Percentiles rank a stretch among this genome's conserved stretches.
phyloP scores from a whole-genome alignment of 192 early-diverging fungal species.

The Geranomyces variabilis region DNA sequence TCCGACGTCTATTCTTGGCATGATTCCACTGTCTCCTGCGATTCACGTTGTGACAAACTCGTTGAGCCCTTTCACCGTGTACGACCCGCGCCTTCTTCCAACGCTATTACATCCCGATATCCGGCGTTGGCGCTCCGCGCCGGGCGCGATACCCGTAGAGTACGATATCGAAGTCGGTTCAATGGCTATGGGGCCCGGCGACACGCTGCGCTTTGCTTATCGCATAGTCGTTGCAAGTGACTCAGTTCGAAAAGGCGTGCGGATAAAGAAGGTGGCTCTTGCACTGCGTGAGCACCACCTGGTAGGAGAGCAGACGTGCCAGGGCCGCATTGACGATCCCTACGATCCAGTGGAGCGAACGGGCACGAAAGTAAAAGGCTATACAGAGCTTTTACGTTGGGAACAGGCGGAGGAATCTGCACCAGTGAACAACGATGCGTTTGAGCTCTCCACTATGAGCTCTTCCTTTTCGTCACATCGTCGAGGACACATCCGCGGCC shows the following conservation, averaged over 20 bases:
- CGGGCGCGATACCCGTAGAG: slow-evolving; percentile 50
- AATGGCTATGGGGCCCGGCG: slow-evolving; percentile 50
- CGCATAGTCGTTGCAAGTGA: slow-evolving; percentile 49
- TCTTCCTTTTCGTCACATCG: slow-evolving; percentile 3
- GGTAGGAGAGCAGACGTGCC: slow-evolving; percentile 44
- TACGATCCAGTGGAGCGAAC: slow-evolving; percentile 20
- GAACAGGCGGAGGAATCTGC: slow-evolving; percentile 40
- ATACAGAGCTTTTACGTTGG: slow-evolving; percentile 46
- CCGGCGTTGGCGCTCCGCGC: slow-evolving; percentile 50
- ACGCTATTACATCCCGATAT: slow-evolving; percentile 51
- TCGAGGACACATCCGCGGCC: not conserved
- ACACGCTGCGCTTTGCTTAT: slow-evolving; percentile 48
- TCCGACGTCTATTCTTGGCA: slow-evolving; percentile 10
- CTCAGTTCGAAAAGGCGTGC: slow-evolving; percentile 48
- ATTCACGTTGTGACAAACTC: slow-evolving; percentile 8
- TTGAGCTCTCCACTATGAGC: slow-evolving; percentile 23
- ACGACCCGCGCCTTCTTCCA: slow-evolving; percentile 56
- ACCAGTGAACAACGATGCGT: slow-evolving; percentile 2
- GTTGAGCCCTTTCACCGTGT: slow-evolving; percentile 44
- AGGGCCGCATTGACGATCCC: slow-evolving; percentile 18
- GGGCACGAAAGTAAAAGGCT: slow-evolving; percentile 29
- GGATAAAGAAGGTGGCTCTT: slow-evolving; percentile 43
- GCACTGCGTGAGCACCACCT: slow-evolving; percentile 45
- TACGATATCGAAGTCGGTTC: slow-evolving; percentile 56
- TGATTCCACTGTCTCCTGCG: slow-evolving; percentile 12